These are phyloP conservation scores for Yarrowia alimentaria DNA, from an alignment of 805 yeast genomes.

Conservation along the genomic window DNA sequence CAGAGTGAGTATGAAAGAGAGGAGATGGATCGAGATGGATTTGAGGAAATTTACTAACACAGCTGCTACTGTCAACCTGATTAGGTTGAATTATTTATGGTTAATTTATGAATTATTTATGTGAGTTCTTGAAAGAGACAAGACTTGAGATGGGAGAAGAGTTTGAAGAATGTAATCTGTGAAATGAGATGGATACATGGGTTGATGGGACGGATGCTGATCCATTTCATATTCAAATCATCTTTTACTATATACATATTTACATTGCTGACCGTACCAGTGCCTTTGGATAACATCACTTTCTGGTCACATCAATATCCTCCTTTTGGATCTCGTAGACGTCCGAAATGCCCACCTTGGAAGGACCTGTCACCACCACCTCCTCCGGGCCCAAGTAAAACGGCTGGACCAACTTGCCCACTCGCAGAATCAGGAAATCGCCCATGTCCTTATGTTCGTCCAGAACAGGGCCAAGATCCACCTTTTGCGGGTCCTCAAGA, in stretches of 20 bases:
- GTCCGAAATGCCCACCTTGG: not conserved
- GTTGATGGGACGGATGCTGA: too few species aligned
- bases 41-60: constrained; percentile 23
- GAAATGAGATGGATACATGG: too few species aligned
- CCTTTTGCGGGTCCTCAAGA: constrained; percentile 37
- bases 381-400: constrained; percentile 3
- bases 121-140: too few species aligned
- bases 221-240: too few species aligned
- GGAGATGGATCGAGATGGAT: too few species aligned
- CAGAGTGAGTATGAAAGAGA: constrained; percentile 48
- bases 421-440: constrained; percentile 60
- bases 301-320: constrained; percentile 15
- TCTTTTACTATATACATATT: constrained; percentile 27
- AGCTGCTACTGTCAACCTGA: constrained; percentile 26
- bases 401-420: constrained; percentile 56
- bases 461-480: constrained; percentile 42
- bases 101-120: constrained; percentile 1
- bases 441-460: constrained; percentile 56
- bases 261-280: too few species aligned
- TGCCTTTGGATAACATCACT: not conserved
- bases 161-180: too few species aligned
- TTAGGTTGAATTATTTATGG: constrained; percentile 9
- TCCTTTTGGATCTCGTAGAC: constrained; percentile 1
- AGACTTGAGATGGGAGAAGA: too few species aligned
- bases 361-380: not conserved